phyloP scores from a whole-genome alignment of 2,329 filamentous ascomycete species.

The Keithomyces neogunnii region DNA sequence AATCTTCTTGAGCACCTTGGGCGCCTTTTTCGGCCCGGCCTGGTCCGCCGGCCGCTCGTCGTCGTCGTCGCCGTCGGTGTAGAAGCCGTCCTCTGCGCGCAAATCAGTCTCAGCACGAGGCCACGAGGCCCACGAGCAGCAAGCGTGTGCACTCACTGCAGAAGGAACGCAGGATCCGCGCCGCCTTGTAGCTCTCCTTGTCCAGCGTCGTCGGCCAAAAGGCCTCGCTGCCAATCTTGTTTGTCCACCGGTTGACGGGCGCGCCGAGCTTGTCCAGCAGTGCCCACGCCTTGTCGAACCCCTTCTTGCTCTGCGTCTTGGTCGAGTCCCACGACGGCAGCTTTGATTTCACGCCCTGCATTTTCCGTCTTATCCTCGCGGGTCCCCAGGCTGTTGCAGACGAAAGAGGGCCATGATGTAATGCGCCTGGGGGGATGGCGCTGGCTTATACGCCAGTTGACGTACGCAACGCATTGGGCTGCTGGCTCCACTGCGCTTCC shows the following conservation, averaged over 20 bases:
- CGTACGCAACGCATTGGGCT: background rate
- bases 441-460: background rate
- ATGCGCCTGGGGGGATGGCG: background rate
- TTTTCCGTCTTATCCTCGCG: conserved; percentile 8
- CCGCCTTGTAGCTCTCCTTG: conserved; percentile 83
- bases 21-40: conserved; percentile 30
- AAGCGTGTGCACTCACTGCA: conserved; percentile 32
- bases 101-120: background rate
- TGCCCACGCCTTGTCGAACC: conserved; percentile 66
- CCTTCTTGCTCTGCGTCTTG: conserved; percentile 49
- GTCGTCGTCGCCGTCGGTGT: conserved; percentile 30
- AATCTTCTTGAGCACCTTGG: conserved; percentile 42
- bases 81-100: conserved; percentile 43
- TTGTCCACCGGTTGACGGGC: conserved; percentile 71
- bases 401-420: background rate
- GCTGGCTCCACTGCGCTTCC: background rate
- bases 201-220: conserved; percentile 83
- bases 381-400: no score
- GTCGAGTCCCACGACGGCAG: conserved; percentile 44
- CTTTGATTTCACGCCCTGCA: conserved; percentile 25
- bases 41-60: conserved; percentile 9
- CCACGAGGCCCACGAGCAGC: background rate
- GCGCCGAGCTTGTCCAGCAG: conserved; percentile 46
- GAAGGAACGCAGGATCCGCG: conserved; percentile 73
- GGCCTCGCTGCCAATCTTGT: conserved; percentile 70